Evolutionary conservation across 2,329 filamentous ascomycete genomes (phyloP).

Genomic region (Coccinonectria pachysandricola): DNA sequence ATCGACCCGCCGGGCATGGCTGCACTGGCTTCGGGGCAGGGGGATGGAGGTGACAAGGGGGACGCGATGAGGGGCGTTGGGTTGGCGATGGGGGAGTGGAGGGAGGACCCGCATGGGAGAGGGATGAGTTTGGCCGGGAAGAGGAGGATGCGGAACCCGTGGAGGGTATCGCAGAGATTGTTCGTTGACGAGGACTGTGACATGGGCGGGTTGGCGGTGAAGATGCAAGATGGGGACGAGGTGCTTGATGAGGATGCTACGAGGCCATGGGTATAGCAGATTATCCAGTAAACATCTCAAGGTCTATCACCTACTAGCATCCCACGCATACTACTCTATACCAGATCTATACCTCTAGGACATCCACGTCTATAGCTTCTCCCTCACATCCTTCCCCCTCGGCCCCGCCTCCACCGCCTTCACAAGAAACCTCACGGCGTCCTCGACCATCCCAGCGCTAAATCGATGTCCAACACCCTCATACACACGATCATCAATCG

Average conservation of each 20-base stretch:
- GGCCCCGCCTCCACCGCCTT: slow-evolving; percentile 30
- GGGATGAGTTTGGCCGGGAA: slow-evolving; percentile 36
- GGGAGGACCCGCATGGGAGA: slow-evolving; percentile 40
- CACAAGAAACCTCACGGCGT: slow-evolving; percentile 54
- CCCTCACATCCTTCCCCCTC: slow-evolving; percentile 11
- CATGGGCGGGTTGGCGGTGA: slow-evolving; percentile 29
- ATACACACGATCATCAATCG: slow-evolving; percentile 57
- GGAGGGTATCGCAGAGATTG: slow-evolving; percentile 33
- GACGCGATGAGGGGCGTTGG: slow-evolving; percentile 32
- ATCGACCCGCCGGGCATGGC: slow-evolving; percentile 50
- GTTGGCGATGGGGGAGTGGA: slow-evolving; percentile 38
- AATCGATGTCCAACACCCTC: slow-evolving; percentile 61
- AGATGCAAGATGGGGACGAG: slow-evolving; percentile 24
- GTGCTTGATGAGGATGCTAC: slow-evolving; percentile 27
- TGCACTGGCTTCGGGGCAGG: slow-evolving; percentile 10
- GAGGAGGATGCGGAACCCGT: slow-evolving; percentile 39
- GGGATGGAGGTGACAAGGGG: slow-evolving; percentile 22
- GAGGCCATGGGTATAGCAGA: slow-evolving; percentile 29
- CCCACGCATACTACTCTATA: background rate
- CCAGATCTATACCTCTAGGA: slow-evolving; percentile 6
- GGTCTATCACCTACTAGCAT: no score
- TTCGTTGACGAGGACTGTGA: slow-evolving; percentile 29
- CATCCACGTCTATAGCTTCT: slow-evolving; percentile 22
- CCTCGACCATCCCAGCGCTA: slow-evolving; percentile 53
- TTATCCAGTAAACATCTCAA: background rate